Base-by-base conservation (phyloP, 1,139 yeast genomes). In the Taiozyma sp. region DNA sequence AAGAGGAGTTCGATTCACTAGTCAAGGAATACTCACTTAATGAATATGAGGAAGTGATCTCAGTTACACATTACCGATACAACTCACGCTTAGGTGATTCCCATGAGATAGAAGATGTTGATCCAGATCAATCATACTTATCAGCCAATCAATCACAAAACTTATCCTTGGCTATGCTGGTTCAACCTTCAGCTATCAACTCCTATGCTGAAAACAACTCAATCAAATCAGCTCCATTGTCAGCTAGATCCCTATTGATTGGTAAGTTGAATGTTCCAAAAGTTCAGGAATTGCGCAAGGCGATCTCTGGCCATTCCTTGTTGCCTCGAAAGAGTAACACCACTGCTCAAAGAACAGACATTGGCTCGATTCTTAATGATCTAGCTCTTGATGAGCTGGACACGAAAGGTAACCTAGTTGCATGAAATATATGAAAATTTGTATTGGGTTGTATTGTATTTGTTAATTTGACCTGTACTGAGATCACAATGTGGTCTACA, bases 241-340 rank as follows among this genome's bases (percentile, higher is more conserved):
- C 63, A 13, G 61, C 62, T 1, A 57, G 64, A 54, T 57, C 64
- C 0, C 29, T 58, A 16, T 21, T 61, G 39, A 47, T 55, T 46
- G 56, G 59, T 5, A 59, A 53, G 30, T 42, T 60, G 46, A 56
- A 60, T 45, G 61, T 71, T 8, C 79, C 80, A 10, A 70, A 71
- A 55, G 79, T 76, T 2, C 64, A 74, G n/a, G 80, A 77, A 53
- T 67, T 77, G 54, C 72, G 74, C 55, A 76, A 71, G 45, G 68
- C 67, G n/a, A 63, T 74, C 54, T 56, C 63, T 37, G 72, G 65
- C 32, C 50, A 51, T 34, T 53, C 54, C 0, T 39, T 54, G 32
- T 48, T 50, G 19, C 47, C 39, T 39, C 30, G 28, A 16, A 32
- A 26, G 8, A 19, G 45, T 4, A 32, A 37, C n/a, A 28, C 44